A percentile compares a stretch with the other conserved stretches of the same genome.
Conservation (phyloP, 2,329 filamentous ascomycete species). For the Teratosphaeriaceae sp. region DNA sequence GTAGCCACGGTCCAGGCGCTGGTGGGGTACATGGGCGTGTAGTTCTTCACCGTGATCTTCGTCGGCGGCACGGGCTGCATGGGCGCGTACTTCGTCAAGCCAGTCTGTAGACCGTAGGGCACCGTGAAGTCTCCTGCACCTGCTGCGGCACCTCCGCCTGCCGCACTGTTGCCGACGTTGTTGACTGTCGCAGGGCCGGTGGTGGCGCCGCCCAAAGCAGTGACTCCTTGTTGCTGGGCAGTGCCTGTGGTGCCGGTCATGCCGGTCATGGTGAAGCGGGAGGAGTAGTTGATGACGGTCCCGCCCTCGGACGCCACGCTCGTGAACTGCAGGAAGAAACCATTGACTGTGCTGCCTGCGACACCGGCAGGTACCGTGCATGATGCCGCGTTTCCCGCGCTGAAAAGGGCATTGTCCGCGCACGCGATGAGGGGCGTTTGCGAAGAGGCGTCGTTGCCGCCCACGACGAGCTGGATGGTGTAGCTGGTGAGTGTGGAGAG, state of each 20-base stretch:
- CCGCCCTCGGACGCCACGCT: constrained; percentile 49
- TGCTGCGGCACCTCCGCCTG: constrained; percentile 11
- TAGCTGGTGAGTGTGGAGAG: constrained; percentile 49
- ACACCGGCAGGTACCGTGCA: constrained; percentile 14
- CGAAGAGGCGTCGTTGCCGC: constrained; percentile 47
- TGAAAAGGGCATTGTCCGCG: constrained; percentile 9
- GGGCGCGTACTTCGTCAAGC: constrained; percentile 53
- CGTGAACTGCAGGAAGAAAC: constrained; percentile 56
- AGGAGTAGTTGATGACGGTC: constrained; percentile 53
- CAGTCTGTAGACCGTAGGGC: constrained; percentile 51
- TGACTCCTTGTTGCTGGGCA: constrained; percentile 30
- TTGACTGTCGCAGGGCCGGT: constrained; percentile 33
- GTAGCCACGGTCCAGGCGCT: constrained; percentile 49
- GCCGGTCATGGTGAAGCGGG: constrained; percentile 56
- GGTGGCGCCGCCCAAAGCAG: constrained; percentile 32
- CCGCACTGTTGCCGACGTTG: constrained; percentile 19
- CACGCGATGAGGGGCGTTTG: constrained; percentile 13
- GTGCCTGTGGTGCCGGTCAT: constrained; percentile 56
- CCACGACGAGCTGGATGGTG: constrained; percentile 54
- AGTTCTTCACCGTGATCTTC: constrained; percentile 49
- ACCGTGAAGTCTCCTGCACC: constrained; percentile 28
- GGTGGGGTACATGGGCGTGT: constrained; percentile 48
- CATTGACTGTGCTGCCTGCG: constrained; percentile 40
- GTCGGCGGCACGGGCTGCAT: constrained; percentile 54
- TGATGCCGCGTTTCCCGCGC: constrained; percentile 8